Evolutionary conservation across 2,329 filamentous ascomycete species (phyloP).

Genomic region (Scedosporium aurantiacum): DNA sequence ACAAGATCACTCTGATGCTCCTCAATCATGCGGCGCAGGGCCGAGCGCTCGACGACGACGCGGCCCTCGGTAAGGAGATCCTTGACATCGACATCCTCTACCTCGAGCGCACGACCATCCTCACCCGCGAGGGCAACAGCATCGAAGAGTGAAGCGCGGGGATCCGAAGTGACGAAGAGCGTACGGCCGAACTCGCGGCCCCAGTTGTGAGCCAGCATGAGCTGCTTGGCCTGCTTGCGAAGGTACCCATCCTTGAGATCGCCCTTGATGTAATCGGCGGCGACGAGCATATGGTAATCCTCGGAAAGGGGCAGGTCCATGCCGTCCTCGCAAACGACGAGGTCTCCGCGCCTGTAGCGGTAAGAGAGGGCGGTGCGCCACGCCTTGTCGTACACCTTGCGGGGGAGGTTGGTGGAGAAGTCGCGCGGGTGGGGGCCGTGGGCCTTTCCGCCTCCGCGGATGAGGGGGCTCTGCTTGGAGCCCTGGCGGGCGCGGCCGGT

Average conservation of each 20-base stretch:
- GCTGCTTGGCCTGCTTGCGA: conserved; percentile 50
- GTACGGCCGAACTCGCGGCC: conserved; percentile 57
- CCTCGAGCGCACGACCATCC: conserved; percentile 58
- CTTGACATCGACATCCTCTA: conserved; percentile 88
- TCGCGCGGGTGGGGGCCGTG: conserved; percentile 89
- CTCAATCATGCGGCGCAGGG: conserved; percentile 63
- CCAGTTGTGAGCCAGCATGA: conserved; percentile 62
- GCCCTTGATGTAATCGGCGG: conserved; percentile 29
- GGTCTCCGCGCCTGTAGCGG: conserved; percentile 75
- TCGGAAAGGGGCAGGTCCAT: conserved; percentile 53
- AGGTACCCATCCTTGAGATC: conserved; percentile 45
- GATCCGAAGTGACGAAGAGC: conserved; percentile 58
- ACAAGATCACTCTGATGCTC: conserved; percentile 58
- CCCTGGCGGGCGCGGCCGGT: conserved; percentile 70
- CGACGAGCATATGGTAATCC: conserved; percentile 33
- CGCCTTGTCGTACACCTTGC: conserved; percentile 89
- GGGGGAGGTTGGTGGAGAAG: conserved; percentile 72
- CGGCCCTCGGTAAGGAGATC: conserved; percentile 77
- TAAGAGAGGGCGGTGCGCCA: conserved; percentile 92
- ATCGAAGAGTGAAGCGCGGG: conserved; percentile 51
- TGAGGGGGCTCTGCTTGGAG: conserved; percentile 68
- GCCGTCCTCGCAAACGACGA: conserved; percentile 72
- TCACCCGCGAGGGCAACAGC: conserved; percentile 53
- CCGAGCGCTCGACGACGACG: conserved; percentile 74
- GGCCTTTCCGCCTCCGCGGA: conserved; percentile 74